Conservation (phyloP, 2,329 filamentous ascomycete species). For the Catunica adiposa region DNA sequence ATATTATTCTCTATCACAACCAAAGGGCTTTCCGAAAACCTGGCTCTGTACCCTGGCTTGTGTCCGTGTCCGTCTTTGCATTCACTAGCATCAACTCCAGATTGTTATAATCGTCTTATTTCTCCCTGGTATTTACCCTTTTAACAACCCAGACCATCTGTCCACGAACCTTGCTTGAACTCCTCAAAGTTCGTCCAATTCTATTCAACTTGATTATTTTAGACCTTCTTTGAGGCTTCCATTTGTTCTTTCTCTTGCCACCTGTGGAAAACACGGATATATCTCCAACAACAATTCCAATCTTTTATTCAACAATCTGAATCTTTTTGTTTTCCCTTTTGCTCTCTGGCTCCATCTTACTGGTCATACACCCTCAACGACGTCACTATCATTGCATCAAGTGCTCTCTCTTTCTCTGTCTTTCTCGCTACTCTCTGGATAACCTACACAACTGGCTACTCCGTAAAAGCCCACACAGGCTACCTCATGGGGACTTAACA, state of each 20-base stretch:
- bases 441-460: too few relatives aligned
- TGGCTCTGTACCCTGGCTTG: not conserved
- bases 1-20: not conserved
- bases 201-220: not conserved
- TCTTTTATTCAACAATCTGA: not conserved
- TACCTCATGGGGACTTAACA: not conserved
- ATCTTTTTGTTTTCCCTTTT: not conserved
- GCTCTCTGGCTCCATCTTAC: not conserved
- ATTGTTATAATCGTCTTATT: not conserved
- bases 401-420: not conserved
- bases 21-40: constrained; percentile 4
- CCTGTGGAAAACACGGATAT: not conserved
- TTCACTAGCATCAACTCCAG: not conserved
- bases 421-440: not conserved
- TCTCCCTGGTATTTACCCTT: not conserved
- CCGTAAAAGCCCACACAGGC: too few relatives aligned
- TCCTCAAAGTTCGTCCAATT: not conserved
- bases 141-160: not conserved
- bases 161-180: not conserved
- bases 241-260: not conserved
- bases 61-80: not conserved
- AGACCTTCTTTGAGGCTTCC: not conserved
- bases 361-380: not conserved
- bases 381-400: not conserved
- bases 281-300: too few relatives aligned